phyloP scores from a whole-genome alignment of 257 asterid genomes.

The Solanum lycopersicoides region DNA sequence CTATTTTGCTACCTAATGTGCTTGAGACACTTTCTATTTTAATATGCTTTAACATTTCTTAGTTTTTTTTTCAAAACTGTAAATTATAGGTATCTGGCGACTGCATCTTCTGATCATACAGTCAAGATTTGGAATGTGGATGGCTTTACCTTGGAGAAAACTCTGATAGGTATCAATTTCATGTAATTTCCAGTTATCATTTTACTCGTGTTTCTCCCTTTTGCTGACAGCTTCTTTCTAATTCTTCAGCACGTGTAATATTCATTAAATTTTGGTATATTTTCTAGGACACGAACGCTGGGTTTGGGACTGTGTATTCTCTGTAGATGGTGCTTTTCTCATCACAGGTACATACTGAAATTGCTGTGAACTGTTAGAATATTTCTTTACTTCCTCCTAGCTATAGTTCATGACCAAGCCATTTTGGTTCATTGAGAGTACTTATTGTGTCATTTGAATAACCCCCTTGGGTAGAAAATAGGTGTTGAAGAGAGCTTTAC shows the following conservation, averaged over 20 bases:
- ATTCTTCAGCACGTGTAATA: neutral
- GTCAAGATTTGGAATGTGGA: conserved; percentile 96
- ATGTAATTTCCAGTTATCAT: neutral
- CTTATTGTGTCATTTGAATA: neutral
- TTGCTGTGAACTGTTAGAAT: neutral
- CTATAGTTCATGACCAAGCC: neutral
- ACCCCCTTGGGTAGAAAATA: neutral
- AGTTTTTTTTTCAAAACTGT: neutral
- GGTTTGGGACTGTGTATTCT: conserved; percentile 99
- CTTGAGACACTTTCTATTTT: neutral
- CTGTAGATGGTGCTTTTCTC: conserved; percentile 89
- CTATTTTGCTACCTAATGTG: neutral
- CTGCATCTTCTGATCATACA: conserved; percentile 89
- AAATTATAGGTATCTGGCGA: conserved; percentile 65
- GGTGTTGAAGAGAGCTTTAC: neutral
- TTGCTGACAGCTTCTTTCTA: neutral
- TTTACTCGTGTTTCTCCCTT: neutral
- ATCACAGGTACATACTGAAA: conserved; percentile 54
- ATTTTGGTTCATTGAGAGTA: neutral
- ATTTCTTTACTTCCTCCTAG: neutral
- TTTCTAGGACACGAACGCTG: conserved; percentile 88
- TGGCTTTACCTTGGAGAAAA: conserved; percentile 84
- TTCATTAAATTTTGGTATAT: neutral
- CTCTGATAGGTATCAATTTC: conserved; percentile 46
- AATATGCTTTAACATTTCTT: neutral